A percentile compares a stretch with the other conserved stretches of the same genome.
Evolutionary conservation across 352 stramenopile genomes (phyloP).

Genomic region (Phytophthora colocasiae): DNA sequence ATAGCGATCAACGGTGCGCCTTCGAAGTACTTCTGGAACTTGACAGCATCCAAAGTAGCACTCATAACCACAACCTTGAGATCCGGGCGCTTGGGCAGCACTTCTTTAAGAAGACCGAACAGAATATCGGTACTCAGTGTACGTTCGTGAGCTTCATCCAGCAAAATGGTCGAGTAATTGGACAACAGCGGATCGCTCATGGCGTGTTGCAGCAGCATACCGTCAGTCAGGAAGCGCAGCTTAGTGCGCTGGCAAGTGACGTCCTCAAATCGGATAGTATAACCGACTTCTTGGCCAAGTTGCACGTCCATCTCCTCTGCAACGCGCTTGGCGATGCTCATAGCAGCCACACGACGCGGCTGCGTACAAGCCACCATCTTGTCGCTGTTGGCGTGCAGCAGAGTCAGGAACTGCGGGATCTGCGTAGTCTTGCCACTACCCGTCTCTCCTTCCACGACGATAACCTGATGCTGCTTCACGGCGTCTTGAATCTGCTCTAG

Average conservation of each 20-base stretch:
- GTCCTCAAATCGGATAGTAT: slow-evolving; percentile 99
- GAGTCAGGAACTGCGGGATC: slow-evolving; percentile 95
- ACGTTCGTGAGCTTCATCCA: slow-evolving; percentile 98
- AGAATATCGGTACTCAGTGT: slow-evolving; percentile 98
- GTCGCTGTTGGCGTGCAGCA: slow-evolving; percentile 76
- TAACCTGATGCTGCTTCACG: slow-evolving; percentile 94
- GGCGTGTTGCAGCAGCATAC: slow-evolving; percentile 98
- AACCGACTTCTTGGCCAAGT: slow-evolving; percentile 98
- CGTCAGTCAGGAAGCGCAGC: slow-evolving; percentile 85
- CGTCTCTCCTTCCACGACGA: slow-evolving; percentile 99
- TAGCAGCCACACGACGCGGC: slow-evolving; percentile 97
- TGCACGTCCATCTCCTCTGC: slow-evolving; percentile 99
- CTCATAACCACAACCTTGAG: slow-evolving; percentile 99
- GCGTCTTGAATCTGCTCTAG: slow-evolving; percentile 96
- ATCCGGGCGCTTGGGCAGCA: slow-evolving; percentile 94
- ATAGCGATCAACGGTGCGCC: slow-evolving; percentile 94
- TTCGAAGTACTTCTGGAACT: slow-evolving; percentile 97
- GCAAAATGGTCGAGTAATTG: slow-evolving; percentile 96
- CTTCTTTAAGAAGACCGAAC: slow-evolving; percentile 98
- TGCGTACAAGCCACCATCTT: slow-evolving; percentile 97
- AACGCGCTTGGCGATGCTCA: slow-evolving; percentile 97
- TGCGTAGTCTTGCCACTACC: slow-evolving; percentile 97
- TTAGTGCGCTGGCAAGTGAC: slow-evolving; percentile 88
- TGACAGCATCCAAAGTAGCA: slow-evolving; percentile 98
- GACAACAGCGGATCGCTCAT: slow-evolving; percentile 97